Percentiles rank a stretch among this genome's conserved stretches.
Evolutionary conservation across 208 protist species (phyloP).

Genomic region (Leishmania turanica): DNA sequence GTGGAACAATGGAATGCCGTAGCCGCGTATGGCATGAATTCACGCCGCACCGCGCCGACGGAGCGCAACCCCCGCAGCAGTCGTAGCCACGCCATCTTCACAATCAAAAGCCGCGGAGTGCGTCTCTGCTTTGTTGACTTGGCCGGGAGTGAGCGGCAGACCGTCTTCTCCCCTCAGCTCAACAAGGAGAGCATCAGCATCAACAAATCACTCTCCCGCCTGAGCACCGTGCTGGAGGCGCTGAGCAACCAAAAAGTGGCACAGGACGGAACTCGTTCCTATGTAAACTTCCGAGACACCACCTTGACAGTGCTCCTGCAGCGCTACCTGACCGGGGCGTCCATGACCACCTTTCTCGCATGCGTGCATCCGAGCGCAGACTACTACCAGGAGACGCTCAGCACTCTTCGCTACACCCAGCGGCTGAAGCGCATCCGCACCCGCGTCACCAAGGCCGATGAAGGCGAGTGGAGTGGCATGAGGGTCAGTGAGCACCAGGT

Average conservation of each 20-base stretch:
- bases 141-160: constrained; percentile 88
- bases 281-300: constrained; percentile 89
- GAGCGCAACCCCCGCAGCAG: constrained; percentile 91
- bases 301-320: constrained; percentile 89
- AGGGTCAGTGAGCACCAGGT: constrained; percentile 40
- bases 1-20: constrained; percentile 75
- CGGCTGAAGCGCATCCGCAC: constrained; percentile 80
- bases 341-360: constrained; percentile 87
- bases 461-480: constrained; percentile 45
- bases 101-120: constrained; percentile 77
- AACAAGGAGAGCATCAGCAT: constrained; percentile 91
- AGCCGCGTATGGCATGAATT: constrained; percentile 73
- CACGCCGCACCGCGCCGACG: constrained; percentile 83
- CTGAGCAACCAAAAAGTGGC: constrained; percentile 56
- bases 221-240: constrained; percentile 89
- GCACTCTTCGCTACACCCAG: constrained; percentile 88
- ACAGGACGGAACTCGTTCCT: constrained; percentile 48
- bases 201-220: constrained; percentile 88
- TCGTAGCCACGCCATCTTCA: constrained; percentile 94
- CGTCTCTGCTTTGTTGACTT: constrained; percentile 89
- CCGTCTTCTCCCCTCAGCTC: constrained; percentile 77
- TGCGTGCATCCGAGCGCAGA: constrained; percentile 75
- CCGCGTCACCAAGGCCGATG: constrained; percentile 29
- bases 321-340: constrained; percentile 82
- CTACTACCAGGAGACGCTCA: constrained; percentile 80